Evolutionary conservation across 73 alveolate species (phyloP).

Genomic region (Effrenium voratum): DNA sequence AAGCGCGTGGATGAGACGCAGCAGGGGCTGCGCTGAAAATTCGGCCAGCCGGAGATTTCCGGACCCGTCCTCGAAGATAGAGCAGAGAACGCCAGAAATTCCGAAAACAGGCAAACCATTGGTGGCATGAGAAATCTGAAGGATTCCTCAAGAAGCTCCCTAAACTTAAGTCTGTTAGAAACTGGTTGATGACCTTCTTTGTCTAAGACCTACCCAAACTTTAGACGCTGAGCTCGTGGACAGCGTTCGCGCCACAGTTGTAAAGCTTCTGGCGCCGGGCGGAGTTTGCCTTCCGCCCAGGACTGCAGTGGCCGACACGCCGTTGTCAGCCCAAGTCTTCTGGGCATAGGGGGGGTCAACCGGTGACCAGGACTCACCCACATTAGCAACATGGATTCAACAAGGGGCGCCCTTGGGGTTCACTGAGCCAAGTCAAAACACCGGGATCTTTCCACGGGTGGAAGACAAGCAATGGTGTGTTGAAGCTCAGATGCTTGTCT

Average conservation of each 20-base stretch:
- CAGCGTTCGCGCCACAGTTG: too few species aligned
- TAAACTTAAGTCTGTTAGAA: too few species aligned
- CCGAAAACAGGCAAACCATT: not conserved
- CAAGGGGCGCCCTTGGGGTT: not conserved
- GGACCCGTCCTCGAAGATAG: not conserved
- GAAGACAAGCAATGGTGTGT: not conserved
- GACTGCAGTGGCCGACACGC: not conserved
- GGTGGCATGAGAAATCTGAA: not conserved
- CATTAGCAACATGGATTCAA: not conserved
- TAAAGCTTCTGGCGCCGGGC: too few species aligned
- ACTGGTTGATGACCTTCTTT: too few species aligned
- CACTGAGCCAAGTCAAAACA: not conserved
- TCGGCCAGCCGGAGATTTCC: not conserved
- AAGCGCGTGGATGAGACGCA: not conserved
- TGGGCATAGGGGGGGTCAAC: not conserved
- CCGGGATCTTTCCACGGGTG: constrained; percentile 1
- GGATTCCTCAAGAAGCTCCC: too few species aligned
- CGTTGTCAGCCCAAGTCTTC: not conserved
- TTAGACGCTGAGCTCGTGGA: too few species aligned
- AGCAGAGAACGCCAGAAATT: not conserved
- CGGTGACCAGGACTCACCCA: not conserved
- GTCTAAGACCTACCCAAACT: too few species aligned
- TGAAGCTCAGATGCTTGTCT: not conserved
- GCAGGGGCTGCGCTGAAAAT: not conserved
- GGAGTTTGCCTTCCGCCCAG: not conserved